Evolutionary conservation across 352 stramenopile species (phyloP), one percentile per base, ranked within the genome.

Genomic region (Phytophthora lateralis): DNA sequence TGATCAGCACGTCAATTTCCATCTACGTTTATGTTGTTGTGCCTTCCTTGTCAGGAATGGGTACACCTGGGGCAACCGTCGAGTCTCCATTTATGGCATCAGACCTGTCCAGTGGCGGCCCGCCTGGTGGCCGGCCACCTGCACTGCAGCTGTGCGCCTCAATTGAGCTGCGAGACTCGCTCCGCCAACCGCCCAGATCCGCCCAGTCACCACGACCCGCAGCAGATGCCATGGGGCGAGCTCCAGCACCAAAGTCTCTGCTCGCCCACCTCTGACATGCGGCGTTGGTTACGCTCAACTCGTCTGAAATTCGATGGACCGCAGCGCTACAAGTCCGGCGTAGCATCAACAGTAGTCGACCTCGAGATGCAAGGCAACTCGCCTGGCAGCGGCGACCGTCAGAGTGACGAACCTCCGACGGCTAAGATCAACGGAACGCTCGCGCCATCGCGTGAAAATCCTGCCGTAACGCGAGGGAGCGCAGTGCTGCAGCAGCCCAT

Each of bases 1-100:
- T 49, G 56, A 64, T 58, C 52, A 52, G 38, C 47, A 34, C 47
- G 53, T 59, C 47, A 64, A 64, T 32, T 43, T 52, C 29, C 35
- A 37, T 53, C 39, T 38, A 32, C 44, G 49, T 59, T 42, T 39
- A 56, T 46, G 24, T 41, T 18, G 35, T 20, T 14, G 35, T 10
- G 35, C 15, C 35, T 18, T 18, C 4, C 8, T 38, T n/a, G 32
- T 7, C 32, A 38, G 32, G 32, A 38, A 38, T 3, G 17, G 50
- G 21, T 24, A 24, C 21, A 24, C 3, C 21, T 24, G 21, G 21
- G 21, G 21, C 21, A 24, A 24, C n/a, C 21, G 21, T 24, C 21
- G 21, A 24, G 21, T 24, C 21, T 24, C 21, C 21, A 24, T 24
- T 24, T n/a, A n/a, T n/a, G n/a, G n/a, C n/a, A n/a, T n/a, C n/a